Base-by-base conservation (phyloP, 495 filamentous ascomycete species). In the Coniosporium apollinis region DNA sequence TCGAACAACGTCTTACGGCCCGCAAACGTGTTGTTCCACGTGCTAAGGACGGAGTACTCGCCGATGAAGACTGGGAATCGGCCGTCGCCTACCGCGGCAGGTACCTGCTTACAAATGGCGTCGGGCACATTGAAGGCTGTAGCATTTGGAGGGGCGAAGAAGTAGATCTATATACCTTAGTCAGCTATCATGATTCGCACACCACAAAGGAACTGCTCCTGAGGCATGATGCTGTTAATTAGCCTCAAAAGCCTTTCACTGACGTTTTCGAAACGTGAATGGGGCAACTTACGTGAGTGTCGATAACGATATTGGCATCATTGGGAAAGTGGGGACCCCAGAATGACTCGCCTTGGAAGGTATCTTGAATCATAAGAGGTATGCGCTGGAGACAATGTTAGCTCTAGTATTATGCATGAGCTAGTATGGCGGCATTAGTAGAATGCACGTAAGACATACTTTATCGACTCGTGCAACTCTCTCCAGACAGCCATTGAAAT, bases 1-100 rank as follows among this genome's bases (percentile, higher is more conserved):
- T 38, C 36, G 36, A 31, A 38, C n/a, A 38, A 19, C 28, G 4
- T 10, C 36, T 38, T 38, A 18, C 36, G 36, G 16, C 13, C 36
- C 7, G 28, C 36, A n/a, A 38, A 22, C 8, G 36, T 36, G 28
- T 38, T 38, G 28, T 38, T 38, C 18, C 19, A 38, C 28, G 19
- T 30, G 26, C n/a, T 21, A 24, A 33, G 36, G 13, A 38, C 18
- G 19, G 36, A 33, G 22, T 11, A 38, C 18, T 38, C 36, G 18
- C 36, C 36, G 5, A 38, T 18, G 17, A 38, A 38, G 28, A 21
- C 19, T 5, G 36, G 36, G 36, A 38, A 38, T 5, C 6, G 31
- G 36, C 19, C 26, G 7, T 19, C 36, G 5, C 15, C 5, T 4
- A 6, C 17, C 26, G 26, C 5, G 16, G 22, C 31, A 5, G 28